Base-by-base conservation (phyloP, 148 eudicot species). In the Rhododendron mucronatum region DNA sequence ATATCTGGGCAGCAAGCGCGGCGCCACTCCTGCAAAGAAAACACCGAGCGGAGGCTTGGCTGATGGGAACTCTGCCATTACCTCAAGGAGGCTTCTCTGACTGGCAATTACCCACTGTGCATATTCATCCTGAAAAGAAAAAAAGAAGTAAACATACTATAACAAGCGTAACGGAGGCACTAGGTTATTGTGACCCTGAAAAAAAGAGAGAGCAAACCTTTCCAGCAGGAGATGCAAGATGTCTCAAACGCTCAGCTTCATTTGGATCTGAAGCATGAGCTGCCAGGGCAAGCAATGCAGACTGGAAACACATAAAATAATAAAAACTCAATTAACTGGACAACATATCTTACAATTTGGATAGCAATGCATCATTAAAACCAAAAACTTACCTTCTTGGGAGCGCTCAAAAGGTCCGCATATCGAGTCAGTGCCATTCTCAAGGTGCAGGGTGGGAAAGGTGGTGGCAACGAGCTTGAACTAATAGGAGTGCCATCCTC, bases 31-130 rank as follows among this genome's bases (percentile, higher is more conserved):
- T 83, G 99, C 99, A 90, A 97, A 97, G 94, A 97, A 97, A 84
- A 97, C 99, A 44, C 99, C 99, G 78, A 97, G 93, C 15, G 98
- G 92, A 82, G 98, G 99, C 82, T 92, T 97, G 74, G 98, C 95
- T 74, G 99, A 97, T 55, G 98, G 95, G 83, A 97, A 97, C 57
- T 91, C 98, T 23, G 94, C 90, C 96, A 97, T 90, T 59, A 95
- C 96, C 90, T 97, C 99, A 82, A 97, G 96, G 8, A 97, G 96
- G 88, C 99, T 97, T 90, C 98, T 91, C 87, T 93, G 98, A 86
- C 92, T 94, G 75, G 96, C 91, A 83, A 95, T 94, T 75, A 97
- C 61, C 96, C 97, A 93, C 83, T 95, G 94, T 26, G 96, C 87
- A 91, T 93, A 97, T 88, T 97, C 99, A 90, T 97, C 98, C 99